Conservation (phyloP, 2,329 filamentous ascomycete genomes). For the Didymella segeticola region DNA sequence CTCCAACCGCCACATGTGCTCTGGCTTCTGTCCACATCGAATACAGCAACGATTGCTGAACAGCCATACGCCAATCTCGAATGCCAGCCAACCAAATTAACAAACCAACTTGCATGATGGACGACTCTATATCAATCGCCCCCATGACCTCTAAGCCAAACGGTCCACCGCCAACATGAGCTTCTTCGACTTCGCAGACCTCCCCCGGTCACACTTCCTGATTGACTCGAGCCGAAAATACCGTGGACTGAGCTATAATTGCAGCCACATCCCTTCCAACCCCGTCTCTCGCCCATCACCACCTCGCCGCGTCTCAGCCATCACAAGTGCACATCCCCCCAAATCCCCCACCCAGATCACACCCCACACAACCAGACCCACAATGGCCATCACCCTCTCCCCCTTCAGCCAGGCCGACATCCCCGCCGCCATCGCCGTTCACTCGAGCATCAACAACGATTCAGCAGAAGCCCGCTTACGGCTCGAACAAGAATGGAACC, state of each 20-base stretch:
- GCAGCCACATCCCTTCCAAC: background rate
- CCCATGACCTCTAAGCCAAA: background rate
- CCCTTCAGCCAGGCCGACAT: background rate
- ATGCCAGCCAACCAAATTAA: background rate
- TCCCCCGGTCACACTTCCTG: background rate
- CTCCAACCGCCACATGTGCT: background rate
- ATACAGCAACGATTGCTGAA: background rate
- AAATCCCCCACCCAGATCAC: background rate
- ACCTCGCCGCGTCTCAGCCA: conserved; percentile 3
- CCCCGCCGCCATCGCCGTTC: background rate
- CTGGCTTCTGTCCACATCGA: background rate
- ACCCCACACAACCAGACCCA: background rate
- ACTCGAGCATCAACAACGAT: background rate
- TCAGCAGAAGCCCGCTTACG: background rate
- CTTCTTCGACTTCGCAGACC: conserved; percentile 8
- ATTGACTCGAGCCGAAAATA: conserved; percentile 3
- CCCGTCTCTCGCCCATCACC: background rate
- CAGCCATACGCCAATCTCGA: background rate
- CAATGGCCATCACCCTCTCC: background rate
- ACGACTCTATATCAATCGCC: background rate
- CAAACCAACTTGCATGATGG: background rate
- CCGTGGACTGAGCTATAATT: conserved; percentile 9
- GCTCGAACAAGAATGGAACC: background rate
- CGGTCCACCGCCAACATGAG: background rate
- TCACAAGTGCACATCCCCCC: background rate